These are phyloP conservation scores for Triticum turgidum DNA, from an alignment of 176 grass and related monocot species.

Conservation along the genomic window DNA sequence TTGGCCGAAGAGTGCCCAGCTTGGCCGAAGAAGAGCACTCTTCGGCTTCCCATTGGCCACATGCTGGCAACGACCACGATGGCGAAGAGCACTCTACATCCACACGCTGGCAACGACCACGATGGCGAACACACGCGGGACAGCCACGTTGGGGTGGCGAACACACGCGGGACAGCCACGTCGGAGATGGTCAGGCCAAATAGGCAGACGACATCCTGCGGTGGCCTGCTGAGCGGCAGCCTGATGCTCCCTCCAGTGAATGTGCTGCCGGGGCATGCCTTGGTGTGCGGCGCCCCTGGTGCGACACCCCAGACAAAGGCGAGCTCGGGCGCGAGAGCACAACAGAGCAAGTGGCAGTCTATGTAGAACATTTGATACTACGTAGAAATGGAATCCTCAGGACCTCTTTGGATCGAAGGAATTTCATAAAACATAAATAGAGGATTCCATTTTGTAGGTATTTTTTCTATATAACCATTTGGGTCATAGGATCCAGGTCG, in stretches of 20 bases:
- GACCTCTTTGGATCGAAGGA: background rate
- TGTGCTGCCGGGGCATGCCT: background rate
- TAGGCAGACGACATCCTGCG: constrained; percentile 60
- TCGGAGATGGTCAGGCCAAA: constrained; percentile 44
- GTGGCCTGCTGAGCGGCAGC: constrained; percentile 50
- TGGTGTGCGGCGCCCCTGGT: constrained; percentile 28
- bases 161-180: background rate
- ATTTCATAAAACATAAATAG: background rate
- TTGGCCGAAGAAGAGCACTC: no score
- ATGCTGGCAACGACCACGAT: no score
- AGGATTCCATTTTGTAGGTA: no score
- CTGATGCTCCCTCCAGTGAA: background rate
- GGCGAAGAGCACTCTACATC: no score
- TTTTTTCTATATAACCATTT: no score
- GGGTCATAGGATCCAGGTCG: no score
- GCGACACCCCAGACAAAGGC: constrained; percentile 66
- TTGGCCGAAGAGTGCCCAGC: no score
- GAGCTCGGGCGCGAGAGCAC: constrained; percentile 62
- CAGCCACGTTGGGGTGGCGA: no score
- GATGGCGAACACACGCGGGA: constrained; percentile 54
- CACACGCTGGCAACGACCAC: constrained; percentile 31
- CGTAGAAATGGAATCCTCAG: background rate
- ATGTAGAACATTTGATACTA: background rate
- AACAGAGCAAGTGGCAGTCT: background rate
- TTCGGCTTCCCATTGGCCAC: no score